phyloP scores from a whole-genome alignment of 805 yeast species.

The Candida silvatica region DNA sequence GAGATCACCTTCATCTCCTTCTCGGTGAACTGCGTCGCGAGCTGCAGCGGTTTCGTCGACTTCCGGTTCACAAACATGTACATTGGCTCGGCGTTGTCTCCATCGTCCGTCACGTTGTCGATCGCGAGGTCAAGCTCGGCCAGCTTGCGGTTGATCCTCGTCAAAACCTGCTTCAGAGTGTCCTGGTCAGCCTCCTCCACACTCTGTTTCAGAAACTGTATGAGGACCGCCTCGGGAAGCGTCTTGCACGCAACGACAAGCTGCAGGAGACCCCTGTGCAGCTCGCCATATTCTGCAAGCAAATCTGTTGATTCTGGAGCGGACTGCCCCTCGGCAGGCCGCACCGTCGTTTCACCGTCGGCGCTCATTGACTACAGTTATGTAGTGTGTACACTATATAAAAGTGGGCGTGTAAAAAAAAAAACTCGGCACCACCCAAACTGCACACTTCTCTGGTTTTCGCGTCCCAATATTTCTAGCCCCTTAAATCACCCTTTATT shows the following conservation, averaged over 20 bases:
- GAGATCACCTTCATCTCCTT: slow-evolving; percentile 39
- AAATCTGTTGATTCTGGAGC: background rate
- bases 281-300: background rate
- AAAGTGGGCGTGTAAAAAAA: too few relatives aligned
- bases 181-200: background rate
- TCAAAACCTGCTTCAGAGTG: background rate
- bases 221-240: slow-evolving; percentile 3
- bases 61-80: slow-evolving; percentile 32
- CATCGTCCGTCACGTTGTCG: slow-evolving; percentile 1
- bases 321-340: too few relatives aligned
- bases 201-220: slow-evolving; percentile 3
- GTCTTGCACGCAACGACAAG: slow-evolving; percentile 9
- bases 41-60: slow-evolving; percentile 28
- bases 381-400: too few relatives aligned
- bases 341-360: too few relatives aligned
- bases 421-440: too few relatives aligned
- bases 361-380: too few relatives aligned
- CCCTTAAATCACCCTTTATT: too few relatives aligned
- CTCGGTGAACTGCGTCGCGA: slow-evolving; percentile 26
- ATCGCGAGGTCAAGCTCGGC: background rate
- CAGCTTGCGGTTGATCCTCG: background rate
- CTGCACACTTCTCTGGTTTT: too few relatives aligned
- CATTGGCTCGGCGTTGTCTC: slow-evolving; percentile 10
- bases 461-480: too few relatives aligned
- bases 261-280: slow-evolving; percentile 12